A percentile compares a stretch with the other conserved stretches of the same genome.
Evolutionary conservation across 768 basidiomycete species (phyloP).

Genomic region (Lentinula aciculospora): DNA sequence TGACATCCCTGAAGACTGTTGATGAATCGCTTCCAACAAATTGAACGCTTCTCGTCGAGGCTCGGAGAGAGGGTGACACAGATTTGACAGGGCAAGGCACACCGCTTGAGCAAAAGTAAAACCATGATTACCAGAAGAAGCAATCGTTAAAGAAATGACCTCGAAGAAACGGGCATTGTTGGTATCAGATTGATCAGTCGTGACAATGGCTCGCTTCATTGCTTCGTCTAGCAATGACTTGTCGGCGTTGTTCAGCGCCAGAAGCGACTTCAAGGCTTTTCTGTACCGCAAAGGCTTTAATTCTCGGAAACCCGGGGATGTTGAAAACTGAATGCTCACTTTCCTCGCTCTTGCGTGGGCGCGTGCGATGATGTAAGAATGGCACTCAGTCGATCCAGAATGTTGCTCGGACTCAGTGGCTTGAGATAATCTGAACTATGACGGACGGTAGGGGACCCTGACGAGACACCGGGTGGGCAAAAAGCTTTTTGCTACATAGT

Average conservation of each 20-base stretch:
- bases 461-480: constrained; percentile 54
- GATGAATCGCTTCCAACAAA: constrained; percentile 68
- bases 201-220: constrained; percentile 64
- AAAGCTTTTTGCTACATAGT: constrained; percentile 67
- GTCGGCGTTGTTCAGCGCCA: constrained; percentile 53
- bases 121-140: constrained; percentile 43
- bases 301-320: not conserved
- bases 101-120: constrained; percentile 72
- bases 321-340: constrained; percentile 39
- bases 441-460: constrained; percentile 61
- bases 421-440: constrained; percentile 42
- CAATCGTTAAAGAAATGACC: constrained; percentile 66
- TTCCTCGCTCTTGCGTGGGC: constrained; percentile 49
- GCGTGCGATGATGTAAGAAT: constrained; percentile 58
- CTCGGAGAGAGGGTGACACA: constrained; percentile 61
- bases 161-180: constrained; percentile 72
- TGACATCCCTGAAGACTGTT: constrained; percentile 59
- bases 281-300: constrained; percentile 30
- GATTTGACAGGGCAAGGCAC: constrained; percentile 78
- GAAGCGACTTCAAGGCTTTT: constrained; percentile 68
- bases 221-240: constrained; percentile 55
- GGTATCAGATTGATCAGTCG: constrained; percentile 44
- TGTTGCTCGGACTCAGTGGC: constrained; percentile 44
- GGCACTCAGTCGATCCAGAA: constrained; percentile 63
- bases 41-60: constrained; percentile 76